Evolutionary conservation across 2,329 filamentous ascomycete species (phyloP), one percentile per base, ranked within the genome.

Genomic region (Monosporascus sp.): DNA sequence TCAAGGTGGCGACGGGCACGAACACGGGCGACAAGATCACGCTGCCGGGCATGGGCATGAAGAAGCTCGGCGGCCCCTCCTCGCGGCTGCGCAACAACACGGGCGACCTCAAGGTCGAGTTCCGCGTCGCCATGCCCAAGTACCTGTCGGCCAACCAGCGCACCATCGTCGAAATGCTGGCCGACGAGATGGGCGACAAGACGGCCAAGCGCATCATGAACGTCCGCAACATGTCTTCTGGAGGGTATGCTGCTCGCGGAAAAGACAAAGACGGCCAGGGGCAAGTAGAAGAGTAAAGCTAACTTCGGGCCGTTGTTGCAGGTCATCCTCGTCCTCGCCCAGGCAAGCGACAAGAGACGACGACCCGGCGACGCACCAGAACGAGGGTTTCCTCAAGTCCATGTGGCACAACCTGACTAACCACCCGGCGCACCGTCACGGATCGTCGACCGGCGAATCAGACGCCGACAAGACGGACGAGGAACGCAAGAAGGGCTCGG

Each of bases 401-500:
- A 85, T 95, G 59, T 97, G 93, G 93, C 90, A 97, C 68, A 91
- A 86, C 60, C 72, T 97, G 52, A 96, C 88, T n/a, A 89, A 91
- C 63, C 84, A 94, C 63, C 78, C 80, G 0, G 78, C 76, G 6
- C 80, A 84, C 58, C 73, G 77, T 55, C 59, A 60, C 22, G 57
- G 68, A 19, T 54, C 64, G 20, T 48, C 50, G 31, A 62, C 52
- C 49, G 60, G 48, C 58, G 24, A 40, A 57, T 55, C 38, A 58
- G 65, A 49, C 52, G 52, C 62, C 44, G 47, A 51, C 24, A 64
- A 66, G 22, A 52, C 63, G 17, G 53, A 65, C 19, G 65, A 70
- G 24, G 55, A 64, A 16, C 31, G 44, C 58, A 70, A 61, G 48
- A 65, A 64, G 41, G 59, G 55, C n/a, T 65, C 62, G 4, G 60